Evolutionary conservation across 352 stramenopile genomes (phyloP).

Genomic region (Phytophthora boehmeriae): DNA sequence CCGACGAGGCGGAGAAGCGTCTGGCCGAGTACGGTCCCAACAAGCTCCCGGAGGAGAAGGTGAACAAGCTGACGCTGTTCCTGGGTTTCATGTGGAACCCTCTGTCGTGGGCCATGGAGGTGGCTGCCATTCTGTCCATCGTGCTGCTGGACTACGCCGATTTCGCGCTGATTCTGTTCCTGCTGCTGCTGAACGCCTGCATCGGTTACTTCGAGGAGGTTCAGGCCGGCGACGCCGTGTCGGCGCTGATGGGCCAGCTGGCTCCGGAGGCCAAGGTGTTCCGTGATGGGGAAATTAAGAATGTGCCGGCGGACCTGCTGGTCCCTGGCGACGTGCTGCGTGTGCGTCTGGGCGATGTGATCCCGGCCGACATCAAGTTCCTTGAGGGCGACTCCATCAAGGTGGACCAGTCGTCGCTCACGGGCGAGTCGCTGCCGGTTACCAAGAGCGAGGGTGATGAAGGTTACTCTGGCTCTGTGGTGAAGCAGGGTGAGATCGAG

Average conservation of each 20-base stretch:
- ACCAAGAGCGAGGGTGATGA: constrained; percentile 82
- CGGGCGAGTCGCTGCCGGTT: constrained; percentile 94
- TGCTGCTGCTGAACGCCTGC: constrained; percentile 75
- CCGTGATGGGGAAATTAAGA: constrained; percentile 79
- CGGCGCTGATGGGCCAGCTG: constrained; percentile 88
- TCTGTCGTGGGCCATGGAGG: constrained; percentile 84
- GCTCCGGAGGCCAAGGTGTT: constrained; percentile 87
- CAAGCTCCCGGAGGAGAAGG: constrained; percentile 79
- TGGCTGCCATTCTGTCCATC: constrained; percentile 73
- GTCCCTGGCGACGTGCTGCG: constrained; percentile 78
- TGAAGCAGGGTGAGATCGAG: constrained; percentile 92
- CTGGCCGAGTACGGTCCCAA: constrained; percentile 81
- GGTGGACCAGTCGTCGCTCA: constrained; percentile 93
- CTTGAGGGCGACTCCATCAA: constrained; percentile 83
- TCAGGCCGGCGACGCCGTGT: constrained; percentile 88
- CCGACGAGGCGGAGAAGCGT: constrained; percentile 75
- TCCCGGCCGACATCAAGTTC: constrained; percentile 92
- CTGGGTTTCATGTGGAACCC: constrained; percentile 86
- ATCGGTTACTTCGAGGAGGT: constrained; percentile 86
- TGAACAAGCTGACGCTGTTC: constrained; percentile 84
- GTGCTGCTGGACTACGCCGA: constrained; percentile 81
- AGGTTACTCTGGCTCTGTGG: constrained; percentile 83
- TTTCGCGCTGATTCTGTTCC: constrained; percentile 71
- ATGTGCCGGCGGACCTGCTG: constrained; percentile 67
- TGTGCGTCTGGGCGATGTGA: constrained; percentile 88